Base-by-base conservation (phyloP, 2,329 filamentous ascomycete genomes). In the Aspergillus caelatus region DNA sequence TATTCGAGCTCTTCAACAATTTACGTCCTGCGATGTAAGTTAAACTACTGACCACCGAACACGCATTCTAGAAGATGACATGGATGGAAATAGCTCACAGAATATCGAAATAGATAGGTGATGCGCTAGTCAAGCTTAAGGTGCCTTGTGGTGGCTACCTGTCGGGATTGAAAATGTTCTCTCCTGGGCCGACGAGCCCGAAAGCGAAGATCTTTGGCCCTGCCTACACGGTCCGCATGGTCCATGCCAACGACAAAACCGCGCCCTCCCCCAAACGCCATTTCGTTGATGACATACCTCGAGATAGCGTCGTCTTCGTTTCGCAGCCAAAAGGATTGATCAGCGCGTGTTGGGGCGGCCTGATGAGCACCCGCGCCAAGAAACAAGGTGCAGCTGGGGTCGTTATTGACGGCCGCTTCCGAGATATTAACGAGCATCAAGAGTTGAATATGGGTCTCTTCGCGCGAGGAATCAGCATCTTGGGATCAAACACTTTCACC, bases 381-480 rank as follows among this genome's bases (percentile, higher is more conserved):
- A 66, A 70, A 21, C 64, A 74, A 1, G 77, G 76, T 6, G 77
- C 77, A 3, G 71, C 70, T 5, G 78, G 78, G 19, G 75, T 78
- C 4, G 71, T 80, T 7, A 72, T 80, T 54, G 78, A 80, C 67
- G 78, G 78, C 8, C 71, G 72, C 12, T 76, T 80, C 64, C 67
- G 78, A 16, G 77, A 79, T 63, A 62, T 80, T 6, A 62, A 72
- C 26, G 78, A 79, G 62, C 73, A 76, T 52, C 67, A 68, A 3
- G 69, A 72, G 16, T 57, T 77, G 53, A 69, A 65, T 36, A 36
- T 36, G 14, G 34, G 34, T 7, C 34, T 36, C 34, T 36, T 36
- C 6, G 34, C 34, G 34, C 2, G 65, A 72, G 39, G 60, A 2
- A 68, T 69, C 4, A 75, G 74, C 28, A 75, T 75, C 50, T 64